Base-by-base conservation (phyloP, 2,329 filamentous ascomycete genomes). In the Alternaria panax region DNA sequence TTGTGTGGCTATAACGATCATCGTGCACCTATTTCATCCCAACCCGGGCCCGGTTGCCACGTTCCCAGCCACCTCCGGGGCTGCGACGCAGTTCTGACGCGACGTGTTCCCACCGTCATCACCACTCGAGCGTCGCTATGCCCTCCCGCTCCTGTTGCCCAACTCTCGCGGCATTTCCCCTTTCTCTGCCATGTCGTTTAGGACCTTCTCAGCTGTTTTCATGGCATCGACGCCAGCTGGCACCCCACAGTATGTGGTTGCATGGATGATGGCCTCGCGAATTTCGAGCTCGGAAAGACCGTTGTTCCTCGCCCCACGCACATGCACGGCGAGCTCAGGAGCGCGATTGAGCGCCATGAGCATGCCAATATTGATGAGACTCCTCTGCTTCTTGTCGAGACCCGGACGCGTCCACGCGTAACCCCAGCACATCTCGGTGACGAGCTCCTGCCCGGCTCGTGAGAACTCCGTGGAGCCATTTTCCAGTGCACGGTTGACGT, bases 341-440 rank as follows among this genome's bases (percentile, higher is more conserved):
- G 79, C 80, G 5, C 85, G 80, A 67, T 89, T 89, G 62, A 88
- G 79, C 3, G 86, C 86, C 73, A 85, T 86, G 45, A 90, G 79
- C 84, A 90, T 89, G 47, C 84, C 87, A 47, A 90, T 86, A 72
- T 89, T 89, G 53, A 90, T 77, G 54, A 90, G 79, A 53, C 82
- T 86, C 46, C 88, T 82, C 65, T 87, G 84, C 72, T 89, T 87
- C 59, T 84, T 82, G 34, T 85, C 83, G 8, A 90, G 82, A 0
- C 87, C 88, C 0, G 86, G 87, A 7, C 88, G 83, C 4, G 85
- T 85, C 88, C 88, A 90, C 25, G 85, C 83, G 59, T 83, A 83
- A 14, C 87, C 87, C 88, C 87, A 90, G 77, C 85, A 86, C 72
- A 82, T 85, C 75, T 89, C 87, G 0, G 87, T 89, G 2, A 88